These are phyloP conservation scores for Zopfia rhizophila DNA, from an alignment of 2,329 filamentous ascomycete genomes.

Conservation along the genomic window DNA sequence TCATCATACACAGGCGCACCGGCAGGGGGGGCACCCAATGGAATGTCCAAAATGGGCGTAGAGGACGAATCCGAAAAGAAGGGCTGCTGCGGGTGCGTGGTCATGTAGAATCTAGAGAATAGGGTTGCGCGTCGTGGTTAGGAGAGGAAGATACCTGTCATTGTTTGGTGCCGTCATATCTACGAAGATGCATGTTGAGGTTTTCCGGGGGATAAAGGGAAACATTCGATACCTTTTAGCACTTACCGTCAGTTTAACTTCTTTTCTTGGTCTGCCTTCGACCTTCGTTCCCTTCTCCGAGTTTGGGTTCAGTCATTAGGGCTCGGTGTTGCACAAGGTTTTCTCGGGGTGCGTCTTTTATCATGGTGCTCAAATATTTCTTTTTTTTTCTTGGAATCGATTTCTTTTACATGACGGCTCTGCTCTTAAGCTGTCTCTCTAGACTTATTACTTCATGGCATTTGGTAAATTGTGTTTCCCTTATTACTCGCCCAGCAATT, in stretches of 20 bases:
- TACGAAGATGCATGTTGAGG: slow-evolving; percentile 22
- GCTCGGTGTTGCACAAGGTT: slow-evolving; percentile 44
- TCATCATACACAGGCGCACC: slow-evolving; percentile 80
- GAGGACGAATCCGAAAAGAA: slow-evolving; percentile 73
- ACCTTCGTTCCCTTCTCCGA: slow-evolving; percentile 29
- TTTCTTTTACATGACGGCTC: slow-evolving; percentile 24
- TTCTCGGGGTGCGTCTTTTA: slow-evolving; percentile 35
- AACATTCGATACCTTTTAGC: slow-evolving; percentile 48
- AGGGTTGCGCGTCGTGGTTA: slow-evolving; percentile 13
- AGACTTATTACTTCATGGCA: slow-evolving; percentile 43
- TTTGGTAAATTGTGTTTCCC: slow-evolving; percentile 44
- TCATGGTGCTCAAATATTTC: slow-evolving; percentile 23
- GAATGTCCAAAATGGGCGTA: slow-evolving; percentile 79
- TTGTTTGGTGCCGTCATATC: slow-evolving; percentile 37
- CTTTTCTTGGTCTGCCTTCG: slow-evolving; percentile 25
- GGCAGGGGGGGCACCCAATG: slow-evolving; percentile 68
- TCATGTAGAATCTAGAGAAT: slow-evolving; percentile 72
- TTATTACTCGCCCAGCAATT: slow-evolving; percentile 23
- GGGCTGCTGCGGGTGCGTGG: slow-evolving; percentile 84
- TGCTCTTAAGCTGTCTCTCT: slow-evolving; percentile 29
- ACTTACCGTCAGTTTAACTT: slow-evolving; percentile 45
- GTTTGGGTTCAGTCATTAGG: slow-evolving; percentile 24
- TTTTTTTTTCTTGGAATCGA: slow-evolving; percentile 25
- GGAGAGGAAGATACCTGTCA: slow-evolving; percentile 36
- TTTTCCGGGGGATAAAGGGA: slow-evolving; percentile 29